These are phyloP conservation scores for Clohesyomyces aquaticus DNA, from an alignment of 495 filamentous ascomycete genomes.

Conservation along the genomic window DNA sequence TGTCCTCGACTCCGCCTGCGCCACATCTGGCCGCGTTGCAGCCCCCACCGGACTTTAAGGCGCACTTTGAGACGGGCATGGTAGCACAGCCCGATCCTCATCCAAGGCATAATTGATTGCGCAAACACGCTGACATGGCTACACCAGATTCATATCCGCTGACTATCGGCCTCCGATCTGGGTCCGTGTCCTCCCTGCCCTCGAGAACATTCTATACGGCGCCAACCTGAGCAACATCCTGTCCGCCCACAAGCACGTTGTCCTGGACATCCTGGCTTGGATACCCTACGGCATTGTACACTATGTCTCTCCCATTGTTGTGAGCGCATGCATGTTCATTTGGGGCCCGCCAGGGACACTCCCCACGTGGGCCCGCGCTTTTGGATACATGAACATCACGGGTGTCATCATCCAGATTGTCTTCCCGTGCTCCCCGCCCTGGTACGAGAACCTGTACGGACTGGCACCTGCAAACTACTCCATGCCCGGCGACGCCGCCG, in stretches of 20 bases:
- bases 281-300: slow-evolving; percentile 89
- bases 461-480: slow-evolving; percentile 88
- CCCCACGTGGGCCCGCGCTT: slow-evolving; percentile 80
- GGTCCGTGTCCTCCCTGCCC: slow-evolving; percentile 90
- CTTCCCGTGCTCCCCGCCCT: slow-evolving; percentile 92
- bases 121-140: slow-evolving; percentile 31
- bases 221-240: slow-evolving; percentile 95
- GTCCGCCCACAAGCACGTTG: slow-evolving; percentile 78
- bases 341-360: slow-evolving; percentile 84
- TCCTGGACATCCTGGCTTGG: slow-evolving; percentile 88
- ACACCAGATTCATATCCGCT: slow-evolving; percentile 74
- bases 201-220: slow-evolving; percentile 96
- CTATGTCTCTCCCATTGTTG: slow-evolving; percentile 79
- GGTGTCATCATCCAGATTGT: slow-evolving; percentile 84
- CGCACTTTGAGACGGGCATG: slow-evolving; percentile 19
- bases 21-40: slow-evolving; percentile 4
- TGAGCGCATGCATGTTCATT: slow-evolving; percentile 76
- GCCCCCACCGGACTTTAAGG: background rate
- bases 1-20: slow-evolving; percentile 24
- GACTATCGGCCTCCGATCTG: slow-evolving; percentile 89
- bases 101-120: slow-evolving; percentile 20
- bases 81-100: slow-evolving; percentile 19
- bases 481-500: slow-evolving; percentile 83
- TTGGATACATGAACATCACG: slow-evolving; percentile 88
- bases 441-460: slow-evolving; percentile 89